These are phyloP conservation scores for Phytophthora hybrid DNA, from an alignment of 352 stramenopile species.

Conservation along the genomic window DNA sequence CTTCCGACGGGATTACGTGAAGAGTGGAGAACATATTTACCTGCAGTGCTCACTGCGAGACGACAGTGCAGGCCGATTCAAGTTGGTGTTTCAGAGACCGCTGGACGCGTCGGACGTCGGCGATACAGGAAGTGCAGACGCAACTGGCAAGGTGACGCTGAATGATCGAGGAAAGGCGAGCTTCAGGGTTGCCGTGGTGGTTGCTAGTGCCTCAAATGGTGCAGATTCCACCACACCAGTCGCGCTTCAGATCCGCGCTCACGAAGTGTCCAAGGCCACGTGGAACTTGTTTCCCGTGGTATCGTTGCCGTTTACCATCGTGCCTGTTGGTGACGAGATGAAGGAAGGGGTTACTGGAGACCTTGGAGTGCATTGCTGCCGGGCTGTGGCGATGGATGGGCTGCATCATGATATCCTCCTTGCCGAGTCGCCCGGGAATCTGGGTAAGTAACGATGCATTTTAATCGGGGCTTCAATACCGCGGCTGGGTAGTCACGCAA, in stretches of 20 bases:
- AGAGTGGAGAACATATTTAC: conserved; percentile 50
- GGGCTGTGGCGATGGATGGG: conserved; percentile 58
- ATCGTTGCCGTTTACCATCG: conserved; percentile 61
- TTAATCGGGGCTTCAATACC: not conserved
- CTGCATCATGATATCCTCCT: conserved; percentile 68
- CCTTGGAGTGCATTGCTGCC: conserved; percentile 80
- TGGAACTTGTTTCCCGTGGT: conserved; percentile 78
- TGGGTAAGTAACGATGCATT: conserved; percentile 47
- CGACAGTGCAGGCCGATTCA: conserved; percentile 30
- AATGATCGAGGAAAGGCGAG: conserved; percentile 71
- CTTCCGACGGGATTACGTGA: conserved; percentile 67
- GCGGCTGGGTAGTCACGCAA: not conserved
- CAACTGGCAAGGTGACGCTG: conserved; percentile 49
- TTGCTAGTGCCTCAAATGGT: conserved; percentile 2
- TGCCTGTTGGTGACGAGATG: conserved; percentile 18
- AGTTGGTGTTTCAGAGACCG: conserved; percentile 43
- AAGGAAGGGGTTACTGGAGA: conserved; percentile 32
- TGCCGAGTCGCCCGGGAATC: conserved; percentile 75
- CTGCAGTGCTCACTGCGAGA: conserved; percentile 61
- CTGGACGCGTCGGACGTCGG: conserved; percentile 23
- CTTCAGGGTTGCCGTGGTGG: conserved; percentile 55
- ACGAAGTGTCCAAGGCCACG: conserved; percentile 36
- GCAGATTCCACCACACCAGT: conserved; percentile 22
- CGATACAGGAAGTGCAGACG: conserved; percentile 15
- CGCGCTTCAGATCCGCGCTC: conserved; percentile 51